Evolutionary conservation across 352 stramenopile genomes (phyloP), one percentile per base, ranked within the genome.

Genomic region (Pythium phragmiticola): DNA sequence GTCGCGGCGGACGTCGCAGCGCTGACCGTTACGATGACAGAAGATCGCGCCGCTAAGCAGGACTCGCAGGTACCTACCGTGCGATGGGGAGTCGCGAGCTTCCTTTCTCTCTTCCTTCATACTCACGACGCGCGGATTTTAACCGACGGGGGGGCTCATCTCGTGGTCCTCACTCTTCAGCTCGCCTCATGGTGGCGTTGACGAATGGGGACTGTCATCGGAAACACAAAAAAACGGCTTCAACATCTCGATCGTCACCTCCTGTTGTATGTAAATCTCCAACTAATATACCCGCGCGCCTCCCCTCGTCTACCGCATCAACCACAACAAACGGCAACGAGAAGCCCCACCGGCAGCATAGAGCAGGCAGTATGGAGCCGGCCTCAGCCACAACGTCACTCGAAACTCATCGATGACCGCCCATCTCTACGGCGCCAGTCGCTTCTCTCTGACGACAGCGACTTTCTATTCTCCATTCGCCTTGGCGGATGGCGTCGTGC

Each of bases 21-120:
- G 58, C 72, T 16, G 69, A 78, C 45, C 65, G 69, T 59, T 75
- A 86, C 65, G 73, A 77, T 23, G 72, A 81, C 53, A 62, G 69
- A 71, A 69, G 65, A 63, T 65, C 65, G 57, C 66, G 66, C 37
- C 70, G 70, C 36, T 76, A 70, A 61, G 53, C 13, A 17, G 47
- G 19, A 49, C 11, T 16, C 30, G 17, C 47, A 56, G 49, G 28
- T 16, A 6, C 49, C 17, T n/a, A 4, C 34, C 6, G 48, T 33
- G 30, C 14, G 28, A 13, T 17, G 8, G 28, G 8, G 28, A 33
- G 30, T 8, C 33, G 17, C 33, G 16, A 45, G 49, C 47, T 53
- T 28, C n/a, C 34, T 51, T 8, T 36, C 33, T 36, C 33, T 36
- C 33, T 36, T 8, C 8, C 33, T 36, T 8, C 33, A 36, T 36